A percentile compares a stretch with the other conserved stretches of the same genome.
Conservation (phyloP, 1,284 basidiomycete species). For the Trichosporon ovoides region DNA sequence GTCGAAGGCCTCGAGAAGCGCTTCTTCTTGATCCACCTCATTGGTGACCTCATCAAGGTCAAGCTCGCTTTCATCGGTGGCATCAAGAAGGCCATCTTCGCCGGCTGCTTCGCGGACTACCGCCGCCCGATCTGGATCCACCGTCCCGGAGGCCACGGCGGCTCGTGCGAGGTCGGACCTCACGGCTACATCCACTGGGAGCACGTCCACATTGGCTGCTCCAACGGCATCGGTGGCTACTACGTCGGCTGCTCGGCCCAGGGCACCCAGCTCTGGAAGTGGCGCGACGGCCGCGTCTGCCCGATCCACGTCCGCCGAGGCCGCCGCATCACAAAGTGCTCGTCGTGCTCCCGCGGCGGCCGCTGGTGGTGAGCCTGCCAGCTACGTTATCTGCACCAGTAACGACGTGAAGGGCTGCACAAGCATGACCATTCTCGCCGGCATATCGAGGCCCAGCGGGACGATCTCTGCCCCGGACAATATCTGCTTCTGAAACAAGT, state of each 20-base stretch:
- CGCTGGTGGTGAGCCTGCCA: not conserved
- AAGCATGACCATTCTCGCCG: too few species aligned
- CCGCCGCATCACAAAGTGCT: not conserved
- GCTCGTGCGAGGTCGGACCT: not conserved
- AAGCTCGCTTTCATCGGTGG: not conserved
- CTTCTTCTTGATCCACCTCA: not conserved
- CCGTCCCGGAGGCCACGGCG: not conserved
- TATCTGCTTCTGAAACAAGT: too few species aligned
- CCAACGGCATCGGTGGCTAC: not conserved
- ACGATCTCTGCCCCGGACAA: too few species aligned
- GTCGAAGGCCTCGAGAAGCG: not conserved
- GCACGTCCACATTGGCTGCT: not conserved
- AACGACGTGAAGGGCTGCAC: too few species aligned
- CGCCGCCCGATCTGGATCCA: not conserved
- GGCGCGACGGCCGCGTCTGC: not conserved
- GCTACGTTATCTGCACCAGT: too few species aligned
- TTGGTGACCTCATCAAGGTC: not conserved
- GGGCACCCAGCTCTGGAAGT: constrained; percentile 5
- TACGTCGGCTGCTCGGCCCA: constrained; percentile 1
- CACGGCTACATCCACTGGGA: constrained; percentile 4
- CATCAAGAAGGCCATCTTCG: not conserved
- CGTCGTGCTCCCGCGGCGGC: not conserved
- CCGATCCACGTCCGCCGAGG: constrained; percentile 1
- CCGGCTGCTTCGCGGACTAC: not conserved
- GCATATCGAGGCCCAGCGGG: too few species aligned